Percentiles rank a stretch among this genome's conserved stretches.
Conservation (phyloP, 495 filamentous ascomycete species). For the Neurospora sp. region DNA sequence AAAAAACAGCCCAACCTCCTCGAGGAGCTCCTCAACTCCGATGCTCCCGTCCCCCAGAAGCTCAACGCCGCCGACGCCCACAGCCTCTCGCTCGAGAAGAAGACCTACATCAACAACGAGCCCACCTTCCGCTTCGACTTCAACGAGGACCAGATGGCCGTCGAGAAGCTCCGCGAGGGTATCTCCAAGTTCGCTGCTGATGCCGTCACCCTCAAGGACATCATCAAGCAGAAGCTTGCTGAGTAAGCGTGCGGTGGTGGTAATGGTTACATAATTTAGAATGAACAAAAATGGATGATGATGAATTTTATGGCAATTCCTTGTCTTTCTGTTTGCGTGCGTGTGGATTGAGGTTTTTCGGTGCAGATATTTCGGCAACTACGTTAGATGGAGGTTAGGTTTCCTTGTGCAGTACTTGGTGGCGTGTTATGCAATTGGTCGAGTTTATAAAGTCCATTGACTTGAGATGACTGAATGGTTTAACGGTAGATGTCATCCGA, state of each 20-base stretch:
- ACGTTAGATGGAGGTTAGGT: not conserved
- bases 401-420: not conserved
- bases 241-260: constrained; percentile 14
- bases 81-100: constrained; percentile 70
- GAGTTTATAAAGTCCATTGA: not conserved
- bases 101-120: constrained; percentile 84
- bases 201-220: constrained; percentile 84
- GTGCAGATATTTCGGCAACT: not conserved
- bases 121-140: constrained; percentile 93
- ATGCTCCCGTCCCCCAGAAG: constrained; percentile 78
- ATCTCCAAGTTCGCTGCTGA: constrained; percentile 99
- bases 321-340: not conserved
- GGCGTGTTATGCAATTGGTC: not conserved
- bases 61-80: constrained; percentile 59
- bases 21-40: constrained; percentile 83
- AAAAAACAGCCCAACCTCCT: constrained; percentile 69
- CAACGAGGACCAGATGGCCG: constrained; percentile 98
- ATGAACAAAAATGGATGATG: constrained; percentile 1
- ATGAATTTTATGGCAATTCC: not conserved
- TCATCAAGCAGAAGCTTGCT: constrained; percentile 74
- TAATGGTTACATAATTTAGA: not conserved
- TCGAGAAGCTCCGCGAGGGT: constrained; percentile 96
- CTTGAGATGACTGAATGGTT: not conserved
- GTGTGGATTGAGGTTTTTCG: not conserved
- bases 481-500: not conserved